Base-by-base conservation (phyloP, 2,329 filamentous ascomycete species). In the Fusarium praegraminearum region DNA sequence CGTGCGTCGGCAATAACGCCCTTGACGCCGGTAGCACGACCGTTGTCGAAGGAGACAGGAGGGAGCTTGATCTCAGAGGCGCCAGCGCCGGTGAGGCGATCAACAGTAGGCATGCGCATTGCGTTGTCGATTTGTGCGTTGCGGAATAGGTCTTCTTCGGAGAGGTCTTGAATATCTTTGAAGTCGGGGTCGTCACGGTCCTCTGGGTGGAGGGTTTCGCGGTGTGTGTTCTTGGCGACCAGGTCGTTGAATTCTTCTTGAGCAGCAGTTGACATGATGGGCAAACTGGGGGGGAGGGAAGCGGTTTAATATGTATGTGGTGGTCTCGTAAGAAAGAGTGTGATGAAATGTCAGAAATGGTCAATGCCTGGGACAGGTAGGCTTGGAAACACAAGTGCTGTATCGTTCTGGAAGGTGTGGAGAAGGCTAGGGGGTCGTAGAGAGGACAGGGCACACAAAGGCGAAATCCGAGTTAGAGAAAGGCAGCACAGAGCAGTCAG, bases 1-100 rank as follows among this genome's bases (percentile, higher is more conserved):
- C 92, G 86, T 38, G 93, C 93, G 77, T 96, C 93, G 73, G 92
- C 91, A 76, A 96, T 95, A 79, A 96, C 93, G 67, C 93, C 93
- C 83, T 95, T 95, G 72, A 94, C 92, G 47, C 93, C 93, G 4
- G 92, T 95, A 72, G 92, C 90, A 70, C 89, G 87, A 61, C 91
- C 90, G 55, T 83, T 88, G 78, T 92, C 88, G 75, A 91, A 90
- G 58, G 84, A 85, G 15, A 83, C 82, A 12, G 87, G 88, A 16
- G 89, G 89, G 65, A 92, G 87, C 76, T 85, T 86, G 75, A 92
- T 79, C 60, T 83, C 83, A 62, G 77, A 73, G 79, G 78, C 85
- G 65, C 68, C 76, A 67, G 74, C 81, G 73, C 74, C 77, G 77
- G 76, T 84, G 70, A 86, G 72, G 57, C 73, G 72, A 66, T 75